Conservation (phyloP, 2,329 filamentous ascomycete genomes). For the Emericellopsis cladophorae region DNA sequence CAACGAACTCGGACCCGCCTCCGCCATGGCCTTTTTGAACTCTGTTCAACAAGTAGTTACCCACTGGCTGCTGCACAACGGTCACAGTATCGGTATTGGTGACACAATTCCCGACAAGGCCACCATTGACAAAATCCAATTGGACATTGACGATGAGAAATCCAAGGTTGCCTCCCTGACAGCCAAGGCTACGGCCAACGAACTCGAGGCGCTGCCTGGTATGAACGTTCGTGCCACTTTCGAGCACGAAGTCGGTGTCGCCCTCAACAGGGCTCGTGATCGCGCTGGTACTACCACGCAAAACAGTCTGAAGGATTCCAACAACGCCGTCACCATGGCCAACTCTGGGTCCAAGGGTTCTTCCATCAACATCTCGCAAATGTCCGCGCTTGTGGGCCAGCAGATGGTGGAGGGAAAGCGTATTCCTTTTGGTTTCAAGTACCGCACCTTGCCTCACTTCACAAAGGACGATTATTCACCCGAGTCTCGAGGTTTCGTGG, state of each 20-base stretch:
- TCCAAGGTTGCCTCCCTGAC: constrained; percentile 66
- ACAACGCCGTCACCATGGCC: constrained; percentile 96
- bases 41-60: constrained; percentile 89
- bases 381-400: constrained; percentile 95
- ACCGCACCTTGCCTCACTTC: constrained; percentile 91
- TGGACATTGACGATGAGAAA: constrained; percentile 73
- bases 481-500: constrained; percentile 92
- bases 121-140: constrained; percentile 76
- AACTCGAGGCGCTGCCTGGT: constrained; percentile 84
- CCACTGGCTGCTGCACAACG: constrained; percentile 93
- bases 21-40: constrained; percentile 91
- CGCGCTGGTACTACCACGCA: constrained; percentile 88
- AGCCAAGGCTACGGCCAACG: constrained; percentile 66
- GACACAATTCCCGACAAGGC: constrained; percentile 85
- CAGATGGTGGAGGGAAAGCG: constrained; percentile 98
- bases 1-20: constrained; percentile 81
- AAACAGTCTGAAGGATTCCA: constrained; percentile 84
- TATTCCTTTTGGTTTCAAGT: constrained; percentile 98
- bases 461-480: constrained; percentile 99
- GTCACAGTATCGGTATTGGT: constrained; percentile 96
- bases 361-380: constrained; percentile 98
- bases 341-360: constrained; percentile 96
- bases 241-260: constrained; percentile 91
- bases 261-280: constrained; percentile 90
- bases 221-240: constrained; percentile 99